Percentiles rank a stretch among this genome's conserved stretches.
phyloP scores from a whole-genome alignment of 1,284 basidiomycete species.

The Meira miltonrushii region DNA sequence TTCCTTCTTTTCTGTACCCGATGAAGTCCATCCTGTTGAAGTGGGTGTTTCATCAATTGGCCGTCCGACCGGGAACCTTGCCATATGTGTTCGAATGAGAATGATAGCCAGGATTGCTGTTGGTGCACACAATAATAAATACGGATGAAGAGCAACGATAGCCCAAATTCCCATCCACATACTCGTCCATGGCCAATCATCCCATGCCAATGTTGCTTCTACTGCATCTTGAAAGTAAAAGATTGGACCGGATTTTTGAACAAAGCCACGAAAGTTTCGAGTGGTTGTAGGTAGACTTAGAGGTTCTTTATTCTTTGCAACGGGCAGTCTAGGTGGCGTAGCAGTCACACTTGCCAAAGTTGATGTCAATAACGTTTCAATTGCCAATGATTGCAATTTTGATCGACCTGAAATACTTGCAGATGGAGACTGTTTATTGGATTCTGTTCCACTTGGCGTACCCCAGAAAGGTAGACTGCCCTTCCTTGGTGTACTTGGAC shows the following conservation, averaged over 20 bases:
- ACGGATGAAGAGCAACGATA: constrained; percentile 39
- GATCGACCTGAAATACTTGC: background rate
- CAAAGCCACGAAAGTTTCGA: constrained; percentile 49
- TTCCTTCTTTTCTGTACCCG: background rate
- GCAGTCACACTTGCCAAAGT: constrained; percentile 14
- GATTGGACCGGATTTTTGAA: constrained; percentile 48
- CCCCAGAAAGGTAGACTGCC: background rate
- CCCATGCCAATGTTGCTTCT: constrained; percentile 49
- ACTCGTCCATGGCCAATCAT: constrained; percentile 46
- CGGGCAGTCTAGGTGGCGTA: constrained; percentile 40
- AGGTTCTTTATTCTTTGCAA: constrained; percentile 43
- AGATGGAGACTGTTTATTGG: background rate
- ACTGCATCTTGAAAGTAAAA: constrained; percentile 51
- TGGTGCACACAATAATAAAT: constrained; percentile 37
- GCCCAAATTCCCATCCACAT: constrained; percentile 52
- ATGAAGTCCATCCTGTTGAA: background rate
- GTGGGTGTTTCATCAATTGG: background rate
- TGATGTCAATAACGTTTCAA: constrained; percentile 40
- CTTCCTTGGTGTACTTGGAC: background rate
- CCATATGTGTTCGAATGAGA: constrained; percentile 36
- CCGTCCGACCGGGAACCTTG: constrained; percentile 23
- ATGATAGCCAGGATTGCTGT: constrained; percentile 44
- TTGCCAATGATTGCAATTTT: constrained; percentile 27
- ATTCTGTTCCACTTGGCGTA: background rate
- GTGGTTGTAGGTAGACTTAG: constrained; percentile 46